A percentile compares a stretch with the other conserved stretches of the same genome.
These are phyloP conservation scores for Groenewaldozyma sp. DNA, from an alignment of 1,139 yeast species.

Conservation along the genomic window DNA sequence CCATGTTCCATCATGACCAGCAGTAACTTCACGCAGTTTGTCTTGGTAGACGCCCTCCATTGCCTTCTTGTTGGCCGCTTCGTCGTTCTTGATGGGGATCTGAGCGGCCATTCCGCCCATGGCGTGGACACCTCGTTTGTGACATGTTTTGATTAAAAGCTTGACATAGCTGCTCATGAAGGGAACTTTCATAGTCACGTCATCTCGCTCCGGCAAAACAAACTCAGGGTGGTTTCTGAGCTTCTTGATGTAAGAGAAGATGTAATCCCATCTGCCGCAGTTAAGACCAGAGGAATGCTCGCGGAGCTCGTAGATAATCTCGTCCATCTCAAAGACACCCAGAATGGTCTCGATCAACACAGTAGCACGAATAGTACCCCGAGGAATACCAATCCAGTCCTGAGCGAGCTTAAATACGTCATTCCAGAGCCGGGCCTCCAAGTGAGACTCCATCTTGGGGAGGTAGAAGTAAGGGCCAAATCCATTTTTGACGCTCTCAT, in stretches of 20 bases:
- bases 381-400: constrained; percentile 53
- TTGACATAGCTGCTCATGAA: constrained; percentile 66
- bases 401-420: constrained; percentile 63
- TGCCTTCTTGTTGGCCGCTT: constrained; percentile 53
- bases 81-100: constrained; percentile 65
- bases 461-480: constrained; percentile 71
- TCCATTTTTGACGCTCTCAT: constrained; percentile 50
- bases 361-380: constrained; percentile 74
- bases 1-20: constrained; percentile 80
- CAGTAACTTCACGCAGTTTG: constrained; percentile 62
- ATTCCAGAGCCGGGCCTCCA: constrained; percentile 74
- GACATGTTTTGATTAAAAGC: constrained; percentile 60
- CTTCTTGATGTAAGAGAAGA: constrained; percentile 62
- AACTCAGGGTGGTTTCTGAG: constrained; percentile 55
- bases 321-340: constrained; percentile 77
- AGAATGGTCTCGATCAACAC: constrained; percentile 68
- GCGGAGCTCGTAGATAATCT: constrained; percentile 65
- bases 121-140: constrained; percentile 67
- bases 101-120: constrained; percentile 86
- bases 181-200: constrained; percentile 67
- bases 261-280: constrained; percentile 82
- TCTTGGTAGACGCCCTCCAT: constrained; percentile 66
- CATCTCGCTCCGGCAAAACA: constrained; percentile 62
- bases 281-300: constrained; percentile 69
- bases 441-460: constrained; percentile 75